phyloP scores from a whole-genome alignment of 345 rosid species.

The Raphanus sativus region DNA sequence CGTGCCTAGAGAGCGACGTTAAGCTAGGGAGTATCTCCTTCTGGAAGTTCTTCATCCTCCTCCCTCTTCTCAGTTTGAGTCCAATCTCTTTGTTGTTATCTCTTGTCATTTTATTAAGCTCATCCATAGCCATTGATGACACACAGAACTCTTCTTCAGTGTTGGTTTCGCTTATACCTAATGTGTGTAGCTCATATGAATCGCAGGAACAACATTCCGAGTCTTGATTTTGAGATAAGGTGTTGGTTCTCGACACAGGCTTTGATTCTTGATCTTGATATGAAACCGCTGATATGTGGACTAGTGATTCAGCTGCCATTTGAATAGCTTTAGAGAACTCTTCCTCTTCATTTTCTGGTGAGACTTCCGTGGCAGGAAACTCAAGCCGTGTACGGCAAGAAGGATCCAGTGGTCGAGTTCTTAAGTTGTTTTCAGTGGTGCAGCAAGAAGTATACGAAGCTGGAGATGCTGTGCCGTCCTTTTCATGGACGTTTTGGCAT shows the following conservation, averaged over 20 bases:
- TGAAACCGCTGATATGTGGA: constrained; percentile 41
- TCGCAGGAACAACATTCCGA: constrained; percentile 47
- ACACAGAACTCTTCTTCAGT: constrained; percentile 52
- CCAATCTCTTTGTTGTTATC: constrained; percentile 49
- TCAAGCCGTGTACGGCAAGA: constrained; percentile 37
- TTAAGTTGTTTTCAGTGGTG: constrained; percentile 33
- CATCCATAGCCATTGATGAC: constrained; percentile 54
- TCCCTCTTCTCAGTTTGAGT: constrained; percentile 65
- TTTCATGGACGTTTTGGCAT: constrained; percentile 24
- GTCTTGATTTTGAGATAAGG: constrained; percentile 27
- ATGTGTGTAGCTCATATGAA: constrained; percentile 56
- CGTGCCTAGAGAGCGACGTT: constrained; percentile 63
- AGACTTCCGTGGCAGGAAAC: constrained; percentile 26
- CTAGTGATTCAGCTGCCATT: constrained; percentile 64
- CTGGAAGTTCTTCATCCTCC: constrained; percentile 82
- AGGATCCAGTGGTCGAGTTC: constrained; percentile 7
- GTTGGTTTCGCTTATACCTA: constrained; percentile 52
- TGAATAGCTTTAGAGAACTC: constrained; percentile 37
- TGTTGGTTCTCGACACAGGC: constrained; percentile 14
- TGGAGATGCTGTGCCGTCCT: constrained; percentile 39
- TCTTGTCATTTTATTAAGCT: constrained; percentile 37
- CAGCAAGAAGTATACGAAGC: constrained; percentile 40
- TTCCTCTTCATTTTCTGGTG: constrained; percentile 28
- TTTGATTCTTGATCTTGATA: constrained; percentile 21
- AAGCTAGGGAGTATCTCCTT: constrained; percentile 71